These are phyloP conservation scores for Tolypocladium ophioglossoides DNA, from an alignment of 2,329 filamentous ascomycete species.

Conservation along the genomic window DNA sequence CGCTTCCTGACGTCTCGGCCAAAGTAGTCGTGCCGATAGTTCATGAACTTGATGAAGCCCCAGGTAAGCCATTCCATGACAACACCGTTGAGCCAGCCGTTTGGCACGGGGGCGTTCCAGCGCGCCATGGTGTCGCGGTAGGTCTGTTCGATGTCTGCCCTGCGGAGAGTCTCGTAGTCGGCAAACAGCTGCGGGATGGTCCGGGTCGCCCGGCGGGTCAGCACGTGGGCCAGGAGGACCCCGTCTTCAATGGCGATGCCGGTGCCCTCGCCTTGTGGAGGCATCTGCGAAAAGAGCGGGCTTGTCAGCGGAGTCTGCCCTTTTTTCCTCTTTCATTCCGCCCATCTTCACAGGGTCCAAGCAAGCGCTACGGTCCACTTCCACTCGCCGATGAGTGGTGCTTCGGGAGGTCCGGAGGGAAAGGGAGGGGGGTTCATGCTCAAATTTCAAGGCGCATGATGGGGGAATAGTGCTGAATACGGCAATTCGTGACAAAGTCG, in stretches of 20 bases:
- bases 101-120: constrained; percentile 9
- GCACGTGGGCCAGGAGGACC: constrained; percentile 30
- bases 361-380: background rate
- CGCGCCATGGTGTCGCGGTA: constrained; percentile 28
- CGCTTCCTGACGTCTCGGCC: constrained; percentile 10
- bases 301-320: background rate
- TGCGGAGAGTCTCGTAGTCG: constrained; percentile 33
- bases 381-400: background rate
- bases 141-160: constrained; percentile 30
- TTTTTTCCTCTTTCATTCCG: background rate
- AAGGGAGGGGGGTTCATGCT: background rate
- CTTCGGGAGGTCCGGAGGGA: background rate
- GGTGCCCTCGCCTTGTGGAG: constrained; percentile 37
- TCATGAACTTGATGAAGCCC: constrained; percentile 9
- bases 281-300: constrained; percentile 22
- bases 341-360: background rate
- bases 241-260: constrained; percentile 42
- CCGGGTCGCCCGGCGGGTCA: constrained; percentile 7
- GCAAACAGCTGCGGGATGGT: constrained; percentile 32
- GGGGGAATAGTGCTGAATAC: background rate
- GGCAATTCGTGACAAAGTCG: background rate
- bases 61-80: constrained; percentile 14
- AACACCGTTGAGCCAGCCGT: constrained; percentile 9
- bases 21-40: constrained; percentile 10
- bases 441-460: background rate